Base-by-base conservation (phyloP, 2,329 filamentous ascomycete species). In the Cercospora sojina region DNA sequence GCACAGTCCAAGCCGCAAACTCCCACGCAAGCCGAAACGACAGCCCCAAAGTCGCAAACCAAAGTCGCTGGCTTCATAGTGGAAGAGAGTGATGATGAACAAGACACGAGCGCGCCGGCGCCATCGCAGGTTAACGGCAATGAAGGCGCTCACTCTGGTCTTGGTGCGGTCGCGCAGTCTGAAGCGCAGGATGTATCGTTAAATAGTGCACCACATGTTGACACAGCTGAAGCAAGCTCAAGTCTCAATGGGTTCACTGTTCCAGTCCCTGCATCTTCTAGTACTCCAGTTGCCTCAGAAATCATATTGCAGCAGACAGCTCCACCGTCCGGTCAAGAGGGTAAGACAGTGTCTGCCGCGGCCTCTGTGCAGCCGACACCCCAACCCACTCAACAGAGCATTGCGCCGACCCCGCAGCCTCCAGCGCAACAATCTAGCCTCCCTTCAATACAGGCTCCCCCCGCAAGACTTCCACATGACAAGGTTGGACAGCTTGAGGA, bases 401-500 rank as follows among this genome's bases (percentile, higher is more conserved):
- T 67, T 20, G 69, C 67, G 27, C 65, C 68, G 41, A 69, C 69
- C 4, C 63, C 65, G 57, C 66, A 68, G 41, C 64, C 64, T 47
- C 27, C 60, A 12, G 49, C 49, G 35, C 62, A 62, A 18, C 59
- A 64, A 55, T 59, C 67, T 59, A 68, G 67, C 25, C 25, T 57
- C 31, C 62, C 65, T 35, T 16, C 65, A 63, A 27, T 59, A 35
- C 38, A 53, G 41, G 53, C 55, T 16, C 64, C 67, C 12, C 67
- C 67, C 4, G 62, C 70, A 75, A 82, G 88, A 69, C 81, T 90
- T 69, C 87, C 90, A 64, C 86, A 90, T 80, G 91, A 96, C 80
- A 87, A 86, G 70, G 85, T 94, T 73, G 88, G 90, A 65, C 87
- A 93, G 66, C 84, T 98, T 75, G 94, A 99, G 82, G 91, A 95